A percentile compares a stretch with the other conserved stretches of the same genome.
phyloP scores from a whole-genome alignment of 2,329 filamentous ascomycete genomes.

The Penicillium freii region DNA sequence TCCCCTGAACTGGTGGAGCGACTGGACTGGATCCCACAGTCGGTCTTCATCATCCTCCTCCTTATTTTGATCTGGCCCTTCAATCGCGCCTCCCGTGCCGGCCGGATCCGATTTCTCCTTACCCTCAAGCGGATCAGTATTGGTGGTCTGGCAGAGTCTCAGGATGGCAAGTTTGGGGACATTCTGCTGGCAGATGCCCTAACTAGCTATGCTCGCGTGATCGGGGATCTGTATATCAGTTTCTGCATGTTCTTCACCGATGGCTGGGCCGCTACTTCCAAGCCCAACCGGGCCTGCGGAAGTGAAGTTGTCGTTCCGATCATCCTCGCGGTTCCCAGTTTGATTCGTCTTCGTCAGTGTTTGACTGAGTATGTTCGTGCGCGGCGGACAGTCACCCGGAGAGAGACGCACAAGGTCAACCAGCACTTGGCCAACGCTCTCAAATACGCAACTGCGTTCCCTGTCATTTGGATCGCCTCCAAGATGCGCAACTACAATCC shows the following conservation, averaged over 20 bases:
- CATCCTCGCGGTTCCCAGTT: conserved; percentile 75
- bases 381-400: conserved; percentile 48
- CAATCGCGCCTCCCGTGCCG: conserved; percentile 64
- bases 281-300: conserved; percentile 78
- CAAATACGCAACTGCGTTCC: conserved; percentile 93
- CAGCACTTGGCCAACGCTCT: conserved; percentile 90
- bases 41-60: conserved; percentile 72
- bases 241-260: conserved; percentile 85
- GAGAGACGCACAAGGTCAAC: conserved; percentile 66
- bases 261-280: conserved; percentile 70
- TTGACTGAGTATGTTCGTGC: conserved; percentile 82
- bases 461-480: conserved; percentile 78
- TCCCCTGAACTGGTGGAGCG: conserved; percentile 66
- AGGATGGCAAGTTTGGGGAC: conserved; percentile 92
- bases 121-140: conserved; percentile 76
- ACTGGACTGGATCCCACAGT: conserved; percentile 83
- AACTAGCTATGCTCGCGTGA: conserved; percentile 89
- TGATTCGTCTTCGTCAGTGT: conserved; percentile 89
- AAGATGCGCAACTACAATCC: conserved; percentile 65
- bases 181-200: conserved; percentile 89
- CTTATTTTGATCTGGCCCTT: conserved; percentile 71
- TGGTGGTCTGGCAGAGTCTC: conserved; percentile 79
- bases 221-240: conserved; percentile 84
- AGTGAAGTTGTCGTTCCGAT: conserved; percentile 77
- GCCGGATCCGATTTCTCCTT: conserved; percentile 71